phyloP scores from a whole-genome alignment of 2,329 filamentous ascomycete species.

The Conoideocrella luteorostrata region DNA sequence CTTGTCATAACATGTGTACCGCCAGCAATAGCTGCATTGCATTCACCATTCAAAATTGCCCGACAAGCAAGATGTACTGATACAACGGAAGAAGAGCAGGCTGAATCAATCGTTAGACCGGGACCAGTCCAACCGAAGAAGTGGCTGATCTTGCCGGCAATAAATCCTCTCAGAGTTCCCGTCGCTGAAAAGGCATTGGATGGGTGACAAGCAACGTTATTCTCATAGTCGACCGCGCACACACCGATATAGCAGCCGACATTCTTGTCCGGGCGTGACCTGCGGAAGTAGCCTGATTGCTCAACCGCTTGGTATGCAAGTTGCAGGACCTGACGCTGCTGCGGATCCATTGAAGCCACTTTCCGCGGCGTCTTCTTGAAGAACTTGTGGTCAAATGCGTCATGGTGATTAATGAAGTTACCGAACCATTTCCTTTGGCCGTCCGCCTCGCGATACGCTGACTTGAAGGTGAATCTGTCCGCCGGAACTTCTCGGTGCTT shows the following conservation, averaged over 20 bases:
- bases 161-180: slow-evolving; percentile 4
- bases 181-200: slow-evolving; percentile 3
- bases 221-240: slow-evolving; percentile 3
- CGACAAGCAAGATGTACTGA: slow-evolving; percentile 5
- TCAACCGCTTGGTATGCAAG: slow-evolving; percentile 1
- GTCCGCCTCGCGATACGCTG: background rate
- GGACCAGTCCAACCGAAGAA: slow-evolving; percentile 9
- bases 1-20: slow-evolving; percentile 47
- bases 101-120: slow-evolving; percentile 8
- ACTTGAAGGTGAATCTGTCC: background rate
- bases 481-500: slow-evolving; percentile 7
- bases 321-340: slow-evolving; percentile 5
- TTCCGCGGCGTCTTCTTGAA: slow-evolving; percentile 68
- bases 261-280: background rate
- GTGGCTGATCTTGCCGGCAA: slow-evolving; percentile 7
- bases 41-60: slow-evolving; percentile 34
- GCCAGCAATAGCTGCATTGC: slow-evolving; percentile 57
- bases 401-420: slow-evolving; percentile 52
- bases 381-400: slow-evolving; percentile 59
- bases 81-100: slow-evolving; percentile 6
- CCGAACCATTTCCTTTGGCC: background rate
- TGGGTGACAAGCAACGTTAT: slow-evolving; percentile 4
- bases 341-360: slow-evolving; percentile 51
- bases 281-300: background rate
- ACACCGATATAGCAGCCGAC: slow-evolving; percentile 7